Base-by-base conservation (phyloP, 1,284 basidiomycete genomes). In the Apiotrichum porosum region DNA sequence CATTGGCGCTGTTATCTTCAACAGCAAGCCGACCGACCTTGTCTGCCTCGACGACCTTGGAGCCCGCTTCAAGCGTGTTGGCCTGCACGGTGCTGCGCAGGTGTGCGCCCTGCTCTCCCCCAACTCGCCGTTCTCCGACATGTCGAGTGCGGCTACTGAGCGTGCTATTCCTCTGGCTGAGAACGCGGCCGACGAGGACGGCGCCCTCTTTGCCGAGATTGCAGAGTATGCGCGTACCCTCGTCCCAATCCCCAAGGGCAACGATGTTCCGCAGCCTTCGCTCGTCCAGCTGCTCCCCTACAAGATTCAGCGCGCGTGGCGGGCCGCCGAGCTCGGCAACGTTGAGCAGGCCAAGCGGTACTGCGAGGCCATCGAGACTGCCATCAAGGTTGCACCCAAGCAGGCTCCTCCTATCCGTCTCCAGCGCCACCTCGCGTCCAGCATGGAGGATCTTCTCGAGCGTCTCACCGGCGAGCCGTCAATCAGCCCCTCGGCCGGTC, bases 151-250 rank as follows among this genome's bases (percentile, higher is more conserved):
- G 13, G 57, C 69, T 12, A 57, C 52, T 21, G 65, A 67, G 21
- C 64, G 67, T 4, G 56, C 60, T 9, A 65, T 70, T 31, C 58
- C 58, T 35, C 51, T 71, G 2, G 41, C 47, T 14, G 77, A 65
- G 23, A 57, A 63, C 26, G 24, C 51, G 1, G 30, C 51, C 12
- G 64, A 64, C 53, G 58, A 66, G 9, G 93, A 97, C 66, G 76
- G 84, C 8, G 78, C 92, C 50, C 81, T 95, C 54, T 83, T 97
- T 58, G 85, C 91, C 6, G 95, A 99, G 75, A 84, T 97, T 34
- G 77, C 85, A 9, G 95, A 99, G 73, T 98, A 90, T 67, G 92
- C 90, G 0, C 71, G 92, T 49, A 89, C 89, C 17, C 75, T 97
- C 19, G 76, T 81, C 15, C 74, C 83, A 0, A 73, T 81, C 0